Base-by-base conservation (phyloP, 441 rosid species). In the Euphorbia schlechtendalii region DNA sequence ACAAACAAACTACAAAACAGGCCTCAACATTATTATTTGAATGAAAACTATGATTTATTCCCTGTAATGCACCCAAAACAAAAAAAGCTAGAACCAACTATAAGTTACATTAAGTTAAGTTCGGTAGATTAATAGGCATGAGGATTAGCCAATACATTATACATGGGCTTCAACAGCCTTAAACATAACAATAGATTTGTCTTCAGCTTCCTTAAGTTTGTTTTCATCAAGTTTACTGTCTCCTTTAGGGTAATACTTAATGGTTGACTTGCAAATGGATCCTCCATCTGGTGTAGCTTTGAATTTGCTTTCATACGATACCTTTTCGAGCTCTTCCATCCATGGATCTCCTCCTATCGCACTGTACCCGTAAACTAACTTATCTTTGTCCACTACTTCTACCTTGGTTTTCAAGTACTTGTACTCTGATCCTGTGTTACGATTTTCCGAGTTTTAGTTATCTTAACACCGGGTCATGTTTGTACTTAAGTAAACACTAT, bases 281-380 rank as follows among this genome's bases (percentile, higher is more conserved):
- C 84, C 83, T 18, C 86, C 84, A 5, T 77, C 74, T 0, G 72
- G 43, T 8, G 73, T 30, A 10, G 69, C 12, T 64, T 66, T 71
- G 14, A 83, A 53, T 34, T 77, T 58, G 12, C 59, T 66, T 4
- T 71, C 81, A n/a, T 76, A 66, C 0, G 70, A 40, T 14, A 78
- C 62, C 17, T 74, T 76, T 7, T 78, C 81, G 0, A 80, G 24
- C 20, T 28, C 61, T 1, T 68, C 66, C 70, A 59, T 28, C 36
- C 69, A 18, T 5, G 56, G 79, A 8, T 74, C 56, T 20, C 56
- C 58, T 54, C 17, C 58, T 8, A 14, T 54, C 4, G 30, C 11
- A 22, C 14, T 24, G 18, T 54, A 54, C 11, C 5, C 15, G 30
- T 54, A 24, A 10, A 25, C 11, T n/a, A 54, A 25, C 8, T 27